Evolutionary conservation across 2,329 filamentous ascomycete genomes (phyloP), one percentile per base, ranked within the genome.

Genomic region (Calonectria honghensis): DNA sequence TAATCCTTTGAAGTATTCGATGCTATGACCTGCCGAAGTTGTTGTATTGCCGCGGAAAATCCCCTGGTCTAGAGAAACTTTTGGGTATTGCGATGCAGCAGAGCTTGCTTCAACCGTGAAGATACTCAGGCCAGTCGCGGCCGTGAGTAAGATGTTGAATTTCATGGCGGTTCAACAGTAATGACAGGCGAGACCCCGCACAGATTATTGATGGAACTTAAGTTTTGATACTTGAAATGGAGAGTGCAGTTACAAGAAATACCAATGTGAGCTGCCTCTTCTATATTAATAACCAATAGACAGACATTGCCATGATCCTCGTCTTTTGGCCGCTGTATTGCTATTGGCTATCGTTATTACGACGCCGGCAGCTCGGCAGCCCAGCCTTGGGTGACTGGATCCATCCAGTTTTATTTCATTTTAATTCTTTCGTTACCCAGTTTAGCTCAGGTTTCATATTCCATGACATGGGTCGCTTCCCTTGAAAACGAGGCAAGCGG

Each of bases 1-100:
- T 32, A 54, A 54, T 13, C 51, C 29, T 14, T 54, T 54, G 27
- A 54, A 32, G 16, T 20, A 54, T 54, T 54, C 51, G 51, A 54
- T 54, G 18, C 18, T 32, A 13, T 54, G 6, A 6, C 27, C 51
- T 20, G 51, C 51, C 9, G 51, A 54, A 9, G 16, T 32, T 32
- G 27, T 32, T 31, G 51, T 54, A 18, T 54, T 32, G 6, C 51
- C 51, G 9, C 51, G 51, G 18, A 54, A 54, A 20, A 20, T 32
- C 20, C 51, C 51, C 11, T 32, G 27, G 27, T 10, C 13, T 10
- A 54, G 16, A 18, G 51, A 54, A 32, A 54, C 51, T 10, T 16
- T 54, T 54, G 51, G 51, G 16, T 54, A 54, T 20, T 54, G 51
- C 16, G 51, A 32, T 32, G 16, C 7, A 32, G 51, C 27, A 32